Base-by-base conservation (phyloP, 2,329 filamentous ascomycete genomes). In the Aspergillus sp. region DNA sequence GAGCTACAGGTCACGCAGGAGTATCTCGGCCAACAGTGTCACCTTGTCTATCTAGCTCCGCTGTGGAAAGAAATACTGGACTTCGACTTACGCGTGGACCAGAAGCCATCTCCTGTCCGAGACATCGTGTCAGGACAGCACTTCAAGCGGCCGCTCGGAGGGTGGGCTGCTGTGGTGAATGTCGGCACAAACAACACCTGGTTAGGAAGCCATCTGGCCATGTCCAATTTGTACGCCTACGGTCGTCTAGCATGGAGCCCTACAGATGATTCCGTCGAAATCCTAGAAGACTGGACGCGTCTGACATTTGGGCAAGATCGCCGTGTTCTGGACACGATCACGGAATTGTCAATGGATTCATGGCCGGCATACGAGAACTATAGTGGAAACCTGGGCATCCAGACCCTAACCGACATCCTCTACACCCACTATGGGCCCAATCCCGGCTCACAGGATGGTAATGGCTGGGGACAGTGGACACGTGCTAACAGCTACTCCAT, bases 351-450 rank as follows among this genome's bases (percentile, higher is more conserved):
- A 0, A 85, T 90, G 83, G 79, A 80, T 10, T 90, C 87, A 0
- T 90, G 88, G 88, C 85, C 85, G 0, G 84, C 87, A 0, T 90
- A 91, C 58, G 88, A 90, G 73, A 86, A 86, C 68, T 90, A 91
- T 75, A 85, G 80, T 0, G 88, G 88, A 4, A 90, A 91, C 63
- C 78, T 91, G 0, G 88, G 88, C 10, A 82, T 89, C 5, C 88
- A 90, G 67, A 90, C 88, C 0, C 71, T 91, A 50, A 86, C 85
- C 0, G 87, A 91, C 66, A 90, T 90, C 56, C 75, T 89, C 0
- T 84, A 85, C 60, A 84, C 82, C 0, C 87, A 90, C 73, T 89
- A 84, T 67, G 88, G 89, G 0, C 87, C 89, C 0, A 89, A 87
- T 58, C 87, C 88, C 1, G 84, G 82, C 9, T 86, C 84, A 0